These are phyloP conservation scores for Chalciporus chontae DNA, from an alignment of 768 basidiomycete genomes.

Conservation along the genomic window DNA sequence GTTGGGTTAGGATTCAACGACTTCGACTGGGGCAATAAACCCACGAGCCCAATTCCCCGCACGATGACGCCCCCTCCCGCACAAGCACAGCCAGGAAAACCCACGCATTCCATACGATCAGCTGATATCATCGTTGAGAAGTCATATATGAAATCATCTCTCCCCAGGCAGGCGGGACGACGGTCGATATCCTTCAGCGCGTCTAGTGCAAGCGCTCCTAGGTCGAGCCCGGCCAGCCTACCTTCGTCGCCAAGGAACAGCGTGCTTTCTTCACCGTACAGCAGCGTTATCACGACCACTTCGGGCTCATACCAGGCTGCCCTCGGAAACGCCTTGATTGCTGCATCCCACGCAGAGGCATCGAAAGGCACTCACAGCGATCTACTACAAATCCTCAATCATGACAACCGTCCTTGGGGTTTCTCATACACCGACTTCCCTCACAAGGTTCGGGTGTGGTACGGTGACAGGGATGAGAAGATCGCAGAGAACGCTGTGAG, in stretches of 20 bases:
- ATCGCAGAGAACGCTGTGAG: slow-evolving; percentile 87
- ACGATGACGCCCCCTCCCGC: slow-evolving; percentile 19
- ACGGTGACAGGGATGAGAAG: slow-evolving; percentile 90
- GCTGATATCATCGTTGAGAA: slow-evolving; percentile 33
- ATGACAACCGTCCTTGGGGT: slow-evolving; percentile 85
- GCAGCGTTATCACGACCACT: slow-evolving; percentile 20
- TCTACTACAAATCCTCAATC: slow-evolving; percentile 87
- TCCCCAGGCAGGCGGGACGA: slow-evolving; percentile 51
- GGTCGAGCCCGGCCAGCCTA: slow-evolving; percentile 44
- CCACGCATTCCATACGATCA: slow-evolving; percentile 14
- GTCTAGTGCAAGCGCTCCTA: slow-evolving; percentile 26
- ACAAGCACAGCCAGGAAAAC: slow-evolving; percentile 14
- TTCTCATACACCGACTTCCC: slow-evolving; percentile 83
- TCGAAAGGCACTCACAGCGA: slow-evolving; percentile 89
- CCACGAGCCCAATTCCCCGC: slow-evolving; percentile 11
- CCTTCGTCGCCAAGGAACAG: slow-evolving; percentile 54
- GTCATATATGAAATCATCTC: slow-evolving; percentile 31
- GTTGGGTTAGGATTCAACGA: slow-evolving; percentile 55
- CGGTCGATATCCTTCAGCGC: slow-evolving; percentile 68
- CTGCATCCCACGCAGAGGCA: slow-evolving; percentile 94
- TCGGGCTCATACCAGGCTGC: slow-evolving; percentile 50
- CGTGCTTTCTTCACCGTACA: slow-evolving; percentile 30
- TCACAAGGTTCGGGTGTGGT: slow-evolving; percentile 81
- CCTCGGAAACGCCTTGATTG: slow-evolving; percentile 86
- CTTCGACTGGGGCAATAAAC: slow-evolving; percentile 45